These are phyloP conservation scores for Talaromyces wortmannii DNA, from an alignment of 495 filamentous ascomycete genomes.

Conservation along the genomic window DNA sequence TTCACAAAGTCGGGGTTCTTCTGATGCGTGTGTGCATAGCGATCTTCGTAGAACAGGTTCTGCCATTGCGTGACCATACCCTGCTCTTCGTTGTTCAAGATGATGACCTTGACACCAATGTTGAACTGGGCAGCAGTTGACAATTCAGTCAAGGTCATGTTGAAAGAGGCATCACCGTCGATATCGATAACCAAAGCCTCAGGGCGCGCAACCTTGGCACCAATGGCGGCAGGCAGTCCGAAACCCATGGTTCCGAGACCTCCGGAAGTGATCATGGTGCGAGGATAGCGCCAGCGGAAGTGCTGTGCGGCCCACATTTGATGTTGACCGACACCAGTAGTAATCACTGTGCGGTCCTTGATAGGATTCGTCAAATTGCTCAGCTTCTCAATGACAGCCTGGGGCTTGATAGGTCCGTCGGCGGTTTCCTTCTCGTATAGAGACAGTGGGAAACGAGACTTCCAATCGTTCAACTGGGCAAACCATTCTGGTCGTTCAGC, in stretches of 20 bases:
- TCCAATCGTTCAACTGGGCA: constrained; percentile 81
- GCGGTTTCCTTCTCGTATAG: constrained; percentile 64
- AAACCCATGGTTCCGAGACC: constrained; percentile 94
- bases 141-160: constrained; percentile 91
- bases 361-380: constrained; percentile 63
- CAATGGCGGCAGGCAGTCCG: constrained; percentile 87
- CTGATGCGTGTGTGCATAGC: constrained; percentile 88
- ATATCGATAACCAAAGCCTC: constrained; percentile 88
- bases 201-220: constrained; percentile 84
- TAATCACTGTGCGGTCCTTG: constrained; percentile 76
- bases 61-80: constrained; percentile 96
- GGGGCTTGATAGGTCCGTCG: constrained; percentile 77
- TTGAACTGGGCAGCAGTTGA: constrained; percentile 87
- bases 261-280: constrained; percentile 86
- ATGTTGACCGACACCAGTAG: constrained; percentile 91
- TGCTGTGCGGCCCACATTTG: constrained; percentile 98
- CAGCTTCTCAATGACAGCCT: constrained; percentile 76
- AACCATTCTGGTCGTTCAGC: constrained; percentile 77
- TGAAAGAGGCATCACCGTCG: constrained; percentile 93
- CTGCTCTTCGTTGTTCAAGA: constrained; percentile 95
- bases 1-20: constrained; percentile 85
- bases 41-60: constrained; percentile 85
- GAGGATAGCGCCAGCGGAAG: constrained; percentile 81
- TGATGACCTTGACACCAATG: constrained; percentile 84
- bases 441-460: constrained; percentile 71